Conservation (phyloP, 2,329 filamentous ascomycete species). For the Phialophora expanda region DNA sequence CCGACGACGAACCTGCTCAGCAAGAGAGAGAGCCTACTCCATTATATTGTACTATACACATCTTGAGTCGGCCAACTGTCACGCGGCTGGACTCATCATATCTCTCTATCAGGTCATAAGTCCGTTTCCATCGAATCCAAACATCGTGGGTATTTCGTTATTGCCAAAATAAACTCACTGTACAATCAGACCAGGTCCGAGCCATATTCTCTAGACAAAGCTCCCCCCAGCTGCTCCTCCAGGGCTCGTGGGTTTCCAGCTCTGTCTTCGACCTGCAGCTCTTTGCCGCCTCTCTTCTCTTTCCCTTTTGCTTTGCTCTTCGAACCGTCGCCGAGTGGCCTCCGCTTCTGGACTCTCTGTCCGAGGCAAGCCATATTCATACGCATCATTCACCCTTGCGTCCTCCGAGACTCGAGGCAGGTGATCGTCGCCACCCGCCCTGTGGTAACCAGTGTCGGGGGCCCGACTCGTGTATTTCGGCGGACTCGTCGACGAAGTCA, state of each 20-base stretch:
- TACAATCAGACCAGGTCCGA: conserved; percentile 14
- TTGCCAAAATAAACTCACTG: conserved; percentile 17
- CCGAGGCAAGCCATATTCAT: conserved; percentile 3
- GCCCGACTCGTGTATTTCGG: conserved; percentile 12
- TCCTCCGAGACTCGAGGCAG: conserved; percentile 26
- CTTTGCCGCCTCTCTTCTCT: conserved; percentile 35
- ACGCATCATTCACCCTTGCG: conserved; percentile 20
- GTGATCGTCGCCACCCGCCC: conserved; percentile 26
- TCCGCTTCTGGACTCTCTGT: conserved; percentile 24
- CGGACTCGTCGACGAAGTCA: conserved; percentile 36
- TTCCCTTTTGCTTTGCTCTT: conserved; percentile 38
- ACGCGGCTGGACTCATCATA: conserved; percentile 5
- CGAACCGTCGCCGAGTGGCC: conserved; percentile 31
- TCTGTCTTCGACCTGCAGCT: conserved; percentile 32
- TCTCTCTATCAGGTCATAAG: conserved; percentile 18
- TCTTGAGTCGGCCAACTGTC: conserved; percentile 4
- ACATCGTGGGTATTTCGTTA: conserved; percentile 24
- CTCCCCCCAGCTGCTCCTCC: conserved; percentile 16
- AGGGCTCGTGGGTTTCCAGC: conserved; percentile 28
- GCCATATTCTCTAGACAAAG: conserved; percentile 14
- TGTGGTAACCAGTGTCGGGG: conserved; percentile 22
- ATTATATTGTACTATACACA: conserved; percentile 13
- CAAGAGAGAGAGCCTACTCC: not conserved
- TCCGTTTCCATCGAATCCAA: conserved; percentile 17
- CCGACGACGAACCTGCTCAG: not conserved